A percentile compares a stretch with the other conserved stretches of the same genome.
These are phyloP conservation scores for Furcasterigmium furcatum DNA, from an alignment of 2,329 filamentous ascomycete genomes.

Conservation along the genomic window DNA sequence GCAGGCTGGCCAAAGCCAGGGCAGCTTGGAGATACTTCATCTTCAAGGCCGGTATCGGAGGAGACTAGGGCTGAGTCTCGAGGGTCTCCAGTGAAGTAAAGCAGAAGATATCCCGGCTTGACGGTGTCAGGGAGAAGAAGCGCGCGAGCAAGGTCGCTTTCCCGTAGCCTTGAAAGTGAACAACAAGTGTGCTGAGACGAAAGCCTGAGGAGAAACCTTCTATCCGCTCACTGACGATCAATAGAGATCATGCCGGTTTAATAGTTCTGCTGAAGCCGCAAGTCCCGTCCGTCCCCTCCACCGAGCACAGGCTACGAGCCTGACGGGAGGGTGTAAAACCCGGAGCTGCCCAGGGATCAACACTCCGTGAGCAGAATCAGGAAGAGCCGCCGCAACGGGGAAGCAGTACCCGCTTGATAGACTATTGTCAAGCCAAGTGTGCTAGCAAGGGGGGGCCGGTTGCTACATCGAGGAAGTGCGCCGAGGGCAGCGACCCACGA, in stretches of 20 bases:
- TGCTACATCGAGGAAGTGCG: too few relatives aligned
- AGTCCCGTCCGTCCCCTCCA: neutral
- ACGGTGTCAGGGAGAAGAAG: too few relatives aligned
- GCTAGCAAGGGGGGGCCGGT: neutral
- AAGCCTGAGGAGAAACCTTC: neutral
- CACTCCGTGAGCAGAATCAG: neutral
- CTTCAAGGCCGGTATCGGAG: too few relatives aligned
- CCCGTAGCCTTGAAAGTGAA: too few relatives aligned
- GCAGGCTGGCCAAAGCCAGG: neutral
- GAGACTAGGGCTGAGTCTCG: too few relatives aligned
- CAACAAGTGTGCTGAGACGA: neutral
- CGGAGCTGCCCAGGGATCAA: neutral
- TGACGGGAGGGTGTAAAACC: neutral
- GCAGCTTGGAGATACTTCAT: neutral
- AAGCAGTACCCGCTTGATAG: neutral
- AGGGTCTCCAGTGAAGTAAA: too few relatives aligned
- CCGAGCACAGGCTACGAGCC: neutral
- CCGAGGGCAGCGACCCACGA: too few relatives aligned
- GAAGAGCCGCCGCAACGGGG: neutral
- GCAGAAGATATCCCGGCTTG: too few relatives aligned
- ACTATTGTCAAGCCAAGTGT: neutral
- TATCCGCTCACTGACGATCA: too few relatives aligned
- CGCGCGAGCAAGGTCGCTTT: too few relatives aligned
- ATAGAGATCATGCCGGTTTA: neutral
- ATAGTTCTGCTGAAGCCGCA: neutral